These are phyloP conservation scores for Chrysosporium queenslandicum DNA, from an alignment of 2,329 filamentous ascomycete genomes.

Conservation along the genomic window DNA sequence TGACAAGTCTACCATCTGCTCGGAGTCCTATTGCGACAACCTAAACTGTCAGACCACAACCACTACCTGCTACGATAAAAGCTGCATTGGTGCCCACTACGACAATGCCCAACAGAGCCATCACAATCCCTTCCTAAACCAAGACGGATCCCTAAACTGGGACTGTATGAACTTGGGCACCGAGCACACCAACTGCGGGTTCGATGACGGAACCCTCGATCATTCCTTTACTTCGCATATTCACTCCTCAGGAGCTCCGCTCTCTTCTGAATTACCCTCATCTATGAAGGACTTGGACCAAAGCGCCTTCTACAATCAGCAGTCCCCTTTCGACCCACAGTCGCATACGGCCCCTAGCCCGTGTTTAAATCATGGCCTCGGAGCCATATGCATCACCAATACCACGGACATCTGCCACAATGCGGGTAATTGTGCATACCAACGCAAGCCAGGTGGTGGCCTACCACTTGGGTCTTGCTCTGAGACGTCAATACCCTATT, in stretches of 20 bases:
- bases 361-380: constrained; percentile 8
- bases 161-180: constrained; percentile 6
- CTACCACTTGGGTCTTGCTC: constrained; percentile 1
- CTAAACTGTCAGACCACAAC: constrained; percentile 25
- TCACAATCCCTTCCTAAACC: constrained; percentile 6
- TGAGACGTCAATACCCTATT: constrained; percentile 4
- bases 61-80: constrained; percentile 31
- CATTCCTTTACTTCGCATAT: constrained; percentile 8
- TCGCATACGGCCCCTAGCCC: background rate
- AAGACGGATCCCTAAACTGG: constrained; percentile 11
- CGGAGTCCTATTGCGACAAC: constrained; percentile 25
- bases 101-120: background rate
- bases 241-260: background rate
- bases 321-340: background rate
- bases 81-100: constrained; percentile 20
- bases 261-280: background rate
- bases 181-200: constrained; percentile 4
- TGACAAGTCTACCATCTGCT: constrained; percentile 31
- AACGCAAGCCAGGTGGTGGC: background rate
- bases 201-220: background rate
- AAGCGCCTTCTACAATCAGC: background rate
- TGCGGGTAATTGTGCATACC: background rate
- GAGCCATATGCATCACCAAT: constrained; percentile 5
- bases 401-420: constrained; percentile 1
- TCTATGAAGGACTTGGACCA: constrained; percentile 3